Evolutionary conservation across 2,329 filamentous ascomycete genomes (phyloP).

Genomic region (Penicillium polonicum): DNA sequence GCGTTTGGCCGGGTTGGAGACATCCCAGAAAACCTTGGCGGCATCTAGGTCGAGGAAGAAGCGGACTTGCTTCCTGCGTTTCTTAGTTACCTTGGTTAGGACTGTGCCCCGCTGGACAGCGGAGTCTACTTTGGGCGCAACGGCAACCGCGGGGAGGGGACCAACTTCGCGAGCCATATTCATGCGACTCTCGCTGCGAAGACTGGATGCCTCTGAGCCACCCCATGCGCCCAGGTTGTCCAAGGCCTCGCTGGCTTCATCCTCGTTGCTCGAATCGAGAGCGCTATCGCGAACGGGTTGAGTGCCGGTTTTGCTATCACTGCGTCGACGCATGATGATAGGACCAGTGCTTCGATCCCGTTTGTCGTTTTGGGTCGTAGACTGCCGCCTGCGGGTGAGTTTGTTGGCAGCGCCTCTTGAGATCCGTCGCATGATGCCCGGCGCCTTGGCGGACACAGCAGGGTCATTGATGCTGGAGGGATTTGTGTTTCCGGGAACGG

Average conservation of each 20-base stretch:
- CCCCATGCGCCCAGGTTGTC: constrained; percentile 45
- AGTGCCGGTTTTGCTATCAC: constrained; percentile 78
- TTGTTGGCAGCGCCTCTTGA: constrained; percentile 76
- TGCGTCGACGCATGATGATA: constrained; percentile 79
- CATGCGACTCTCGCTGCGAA: constrained; percentile 39
- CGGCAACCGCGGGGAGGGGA: constrained; percentile 23
- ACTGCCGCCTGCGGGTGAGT: constrained; percentile 69
- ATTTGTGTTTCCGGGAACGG: constrained; percentile 42
- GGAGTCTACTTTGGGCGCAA: constrained; percentile 71
- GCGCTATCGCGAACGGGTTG: constrained; percentile 52
- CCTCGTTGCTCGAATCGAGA: constrained; percentile 41
- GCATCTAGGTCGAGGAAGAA: constrained; percentile 79
- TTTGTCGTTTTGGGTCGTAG: constrained; percentile 71
- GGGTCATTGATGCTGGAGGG: constrained; percentile 60
- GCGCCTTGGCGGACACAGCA: constrained; percentile 54
- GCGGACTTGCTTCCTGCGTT: constrained; percentile 68
- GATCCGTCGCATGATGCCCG: constrained; percentile 75
- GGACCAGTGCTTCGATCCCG: constrained; percentile 88
- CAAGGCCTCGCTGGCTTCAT: constrained; percentile 47
- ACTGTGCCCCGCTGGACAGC: constrained; percentile 74
- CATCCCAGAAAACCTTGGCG: constrained; percentile 86
- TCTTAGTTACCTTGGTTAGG: constrained; percentile 82
- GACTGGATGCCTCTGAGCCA: constrained; percentile 41
- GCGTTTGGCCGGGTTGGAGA: constrained; percentile 71
- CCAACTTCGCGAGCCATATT: constrained; percentile 36